Evolutionary conservation across 163 green algal species (phyloP), one percentile per base, ranked within the genome.

Genomic region (Scenedesmus sp.): DNA sequence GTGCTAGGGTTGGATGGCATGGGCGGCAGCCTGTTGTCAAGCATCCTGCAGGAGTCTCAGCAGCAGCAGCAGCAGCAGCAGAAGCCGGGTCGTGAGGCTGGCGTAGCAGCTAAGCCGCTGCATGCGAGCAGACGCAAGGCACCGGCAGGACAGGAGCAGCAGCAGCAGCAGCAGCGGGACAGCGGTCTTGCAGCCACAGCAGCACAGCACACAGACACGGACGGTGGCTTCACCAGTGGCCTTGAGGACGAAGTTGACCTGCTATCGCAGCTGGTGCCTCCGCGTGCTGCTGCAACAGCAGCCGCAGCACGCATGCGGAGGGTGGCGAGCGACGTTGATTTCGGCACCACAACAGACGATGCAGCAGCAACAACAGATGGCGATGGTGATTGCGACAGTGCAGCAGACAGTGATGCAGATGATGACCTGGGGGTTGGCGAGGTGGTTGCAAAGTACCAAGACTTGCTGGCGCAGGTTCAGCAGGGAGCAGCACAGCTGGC

Each of bases 51-150:
- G 23, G 57, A 79, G 10, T 20, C 56, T 1, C 84, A 77, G 59
- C 84, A 77, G 34, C 60, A 84, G 86, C 86, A 90, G 86, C 66
- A 67, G 86, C 66, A 84, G 66, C 56, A 84, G 66, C 46, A 3
- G 52, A 6, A 34, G 62, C 67, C 5, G 67, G 18, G 20, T 4
- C 34, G 46, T 1, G 46, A 16, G 46, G 77, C 46, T 84, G 77
- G 34, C 9, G 46, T 34, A 84, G 77, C 74, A 55, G 74, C 77
- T 46, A 46, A 84, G 77, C 77, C 23, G 46, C 34, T 23, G 46
- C 10, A 3, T 2, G 2, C 20, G 70, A 52, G 70, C 23, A 79
- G 23, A 52, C 23, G 20, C 70, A 46, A 46, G 34, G 34, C 34
- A 46, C 34, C 34, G 6, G 23, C 70, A 52, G 5, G 13, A 2